These are phyloP conservation scores for Zygosaccharomyces pseudorouxii DNA, from an alignment of 805 yeast genomes.

Conservation along the genomic window DNA sequence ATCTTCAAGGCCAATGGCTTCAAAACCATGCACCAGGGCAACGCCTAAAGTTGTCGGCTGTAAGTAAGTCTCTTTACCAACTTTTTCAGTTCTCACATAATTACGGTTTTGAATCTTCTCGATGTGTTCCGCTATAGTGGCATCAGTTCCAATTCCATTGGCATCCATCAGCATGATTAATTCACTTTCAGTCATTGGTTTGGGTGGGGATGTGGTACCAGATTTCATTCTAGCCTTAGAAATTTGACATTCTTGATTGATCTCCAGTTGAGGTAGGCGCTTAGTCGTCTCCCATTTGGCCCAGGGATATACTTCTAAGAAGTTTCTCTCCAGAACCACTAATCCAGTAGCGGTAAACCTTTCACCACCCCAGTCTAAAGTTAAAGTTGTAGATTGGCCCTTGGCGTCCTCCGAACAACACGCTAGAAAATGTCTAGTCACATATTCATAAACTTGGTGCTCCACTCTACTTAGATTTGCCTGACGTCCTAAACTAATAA, in stretches of 20 bases:
- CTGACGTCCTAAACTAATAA: conserved; percentile 36
- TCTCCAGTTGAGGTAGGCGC: conserved; percentile 57
- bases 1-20: conserved; percentile 64
- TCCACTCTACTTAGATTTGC: conserved; percentile 37
- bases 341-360: conserved; percentile 68
- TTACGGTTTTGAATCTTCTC: conserved; percentile 67
- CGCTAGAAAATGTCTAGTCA: conserved; percentile 81
- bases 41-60: conserved; percentile 81
- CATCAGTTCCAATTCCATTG: conserved; percentile 98
- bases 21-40: conserved; percentile 85
- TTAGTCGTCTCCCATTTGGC: conserved; percentile 68
- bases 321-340: conserved; percentile 67
- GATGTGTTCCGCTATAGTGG: conserved; percentile 97
- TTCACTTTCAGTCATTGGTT: conserved; percentile 85
- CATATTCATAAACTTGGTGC: conserved; percentile 76
- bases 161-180: conserved; percentile 90
- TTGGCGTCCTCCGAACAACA: conserved; percentile 88
- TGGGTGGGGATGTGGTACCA: conserved; percentile 80
- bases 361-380: conserved; percentile 75
- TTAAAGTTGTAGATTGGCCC: conserved; percentile 62
- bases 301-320: conserved; percentile 74
- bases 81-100: conserved; percentile 51
- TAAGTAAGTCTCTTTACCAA: conserved; percentile 41
- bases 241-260: conserved; percentile 56
- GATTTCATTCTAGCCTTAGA: conserved; percentile 54